Percentiles rank a stretch among this genome's conserved stretches.
phyloP scores from a whole-genome alignment of 192 early-diverging fungal genomes.

The Umbelopsis sp. region DNA sequence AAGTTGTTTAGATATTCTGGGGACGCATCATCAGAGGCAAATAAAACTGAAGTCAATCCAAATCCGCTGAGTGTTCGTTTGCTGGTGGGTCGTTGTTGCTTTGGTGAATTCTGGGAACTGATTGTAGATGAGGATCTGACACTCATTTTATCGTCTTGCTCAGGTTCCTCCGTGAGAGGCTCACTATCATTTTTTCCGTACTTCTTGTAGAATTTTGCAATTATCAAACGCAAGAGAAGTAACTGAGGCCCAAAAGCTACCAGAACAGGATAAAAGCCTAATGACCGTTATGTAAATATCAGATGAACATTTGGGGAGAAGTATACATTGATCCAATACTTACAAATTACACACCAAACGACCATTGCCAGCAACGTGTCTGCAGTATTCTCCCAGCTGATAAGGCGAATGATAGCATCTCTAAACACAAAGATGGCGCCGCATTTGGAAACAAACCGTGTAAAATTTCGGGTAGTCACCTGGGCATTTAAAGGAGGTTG shows the following conservation, averaged over 20 bases:
- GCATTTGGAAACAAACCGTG: slow-evolving; percentile 64
- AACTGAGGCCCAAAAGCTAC: slow-evolving; percentile 36
- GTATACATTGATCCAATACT: slow-evolving; percentile 8
- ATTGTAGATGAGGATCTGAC: not conserved
- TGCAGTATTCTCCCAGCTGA: slow-evolving; percentile 72
- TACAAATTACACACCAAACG: slow-evolving; percentile 56
- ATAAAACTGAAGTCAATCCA: slow-evolving; percentile 5
- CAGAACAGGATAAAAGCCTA: slow-evolving; percentile 36
- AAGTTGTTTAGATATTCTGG: slow-evolving; percentile 70
- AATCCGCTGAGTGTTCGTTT: not conserved
- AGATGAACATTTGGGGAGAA: not conserved
- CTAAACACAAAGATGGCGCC: slow-evolving; percentile 65
- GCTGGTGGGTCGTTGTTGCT: not conserved
- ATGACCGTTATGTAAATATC: not conserved
- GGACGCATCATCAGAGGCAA: slow-evolving; percentile 35
- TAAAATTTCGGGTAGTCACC: slow-evolving; percentile 69
- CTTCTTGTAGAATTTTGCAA: slow-evolving; percentile 17
- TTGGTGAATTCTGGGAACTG: not conserved
- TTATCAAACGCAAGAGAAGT: slow-evolving; percentile 16
- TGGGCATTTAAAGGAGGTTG: slow-evolving; percentile 59
- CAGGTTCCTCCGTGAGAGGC: not conserved
- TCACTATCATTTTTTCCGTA: not conserved
- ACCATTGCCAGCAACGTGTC: slow-evolving; percentile 58
- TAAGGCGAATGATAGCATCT: slow-evolving; percentile 59
- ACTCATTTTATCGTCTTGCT: slow-evolving; percentile 1